phyloP scores from a whole-genome alignment of 495 filamentous ascomycete genomes.

The Diplogelasinospora grovesii region DNA sequence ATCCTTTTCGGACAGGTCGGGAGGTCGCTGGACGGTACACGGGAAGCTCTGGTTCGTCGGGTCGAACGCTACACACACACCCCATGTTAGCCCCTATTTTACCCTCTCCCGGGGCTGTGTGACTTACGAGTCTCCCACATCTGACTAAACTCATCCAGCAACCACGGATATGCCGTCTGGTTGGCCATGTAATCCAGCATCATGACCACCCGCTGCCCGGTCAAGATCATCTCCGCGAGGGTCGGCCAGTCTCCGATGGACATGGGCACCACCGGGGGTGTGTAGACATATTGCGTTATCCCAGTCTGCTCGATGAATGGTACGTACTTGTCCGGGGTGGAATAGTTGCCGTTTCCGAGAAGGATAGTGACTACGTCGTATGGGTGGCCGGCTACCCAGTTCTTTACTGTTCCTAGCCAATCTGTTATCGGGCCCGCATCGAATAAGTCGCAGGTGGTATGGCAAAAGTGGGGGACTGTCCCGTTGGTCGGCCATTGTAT shows the following conservation, averaged over 20 bases:
- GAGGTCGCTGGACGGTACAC: slow-evolving; percentile 63
- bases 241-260: slow-evolving; percentile 76
- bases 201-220: slow-evolving; percentile 45
- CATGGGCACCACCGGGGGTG: slow-evolving; percentile 62
- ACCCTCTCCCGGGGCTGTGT: no score
- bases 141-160: slow-evolving; percentile 66
- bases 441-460: slow-evolving; percentile 72
- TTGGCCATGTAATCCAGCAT: slow-evolving; percentile 77
- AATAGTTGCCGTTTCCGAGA: slow-evolving; percentile 74
- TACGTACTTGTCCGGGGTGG: slow-evolving; percentile 35
- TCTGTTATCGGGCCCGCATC: slow-evolving; percentile 70
- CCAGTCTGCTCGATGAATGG: slow-evolving; percentile 57
- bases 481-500: slow-evolving; percentile 42
- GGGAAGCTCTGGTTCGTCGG: slow-evolving; percentile 57
- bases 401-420: slow-evolving; percentile 61
- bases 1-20: slow-evolving; percentile 46
- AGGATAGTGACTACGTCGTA: slow-evolving; percentile 91
- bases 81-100: no score
- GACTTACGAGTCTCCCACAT: slow-evolving; percentile 77
- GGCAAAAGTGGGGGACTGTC: slow-evolving; percentile 55
- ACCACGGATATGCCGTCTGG: slow-evolving; percentile 66
- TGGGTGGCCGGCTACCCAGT: slow-evolving; percentile 70
- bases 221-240: slow-evolving; percentile 68
- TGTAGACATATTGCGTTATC: slow-evolving; percentile 62
- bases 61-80: no score